Base-by-base conservation (phyloP, 768 basidiomycete species). In the Lanmaoa rubissima region DNA sequence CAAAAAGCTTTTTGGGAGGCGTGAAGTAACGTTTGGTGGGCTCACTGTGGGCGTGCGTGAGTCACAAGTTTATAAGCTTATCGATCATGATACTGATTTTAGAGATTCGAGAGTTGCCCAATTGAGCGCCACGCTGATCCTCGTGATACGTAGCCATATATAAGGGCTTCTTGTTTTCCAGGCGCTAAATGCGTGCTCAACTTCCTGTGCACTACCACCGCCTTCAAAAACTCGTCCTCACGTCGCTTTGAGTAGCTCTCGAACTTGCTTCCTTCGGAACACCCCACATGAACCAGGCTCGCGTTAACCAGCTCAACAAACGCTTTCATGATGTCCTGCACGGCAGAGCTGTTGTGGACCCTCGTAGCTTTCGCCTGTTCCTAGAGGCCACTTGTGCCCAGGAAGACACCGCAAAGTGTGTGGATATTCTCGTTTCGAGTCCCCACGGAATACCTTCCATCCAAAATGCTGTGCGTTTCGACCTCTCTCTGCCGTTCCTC, bases 371-470 rank as follows among this genome's bases (percentile, higher is more conserved):
- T 28, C 48, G 53, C 9, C 72, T 67, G 11, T 84, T 84, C 54
- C 69, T 84, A 9, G 80, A 84, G 53, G 79, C 75, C 7, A 63
- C 78, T 14, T 80, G 70, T 62, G 61, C 54, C 10, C 78, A 79
- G 51, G 65, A 69, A 11, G 78, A 82, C 52, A 61, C 75, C 1
- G 63, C 69, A 7, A 61, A 65, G 1, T 79, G 78, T 57, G 58
- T 82, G 19, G 61, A 72, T 45, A 72, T 60, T 41, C 66, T 85
- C 4, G 64, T 75, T 16, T 66, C 65, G 14, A 76, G 68, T 59
- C 34, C 57, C 9, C 54, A 60, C 0, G 83, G 82, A 2, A 62
- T 79, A 1, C 31, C 49, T 6, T 60, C 75, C n/a, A 57, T 86
- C 7, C 77, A 79, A 51, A 53, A 61, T 11, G 74, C 79, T 2